Evolutionary conservation across 192 early-diverging fungal genomes (phyloP).

Genomic region (Coemansia sp.): DNA sequence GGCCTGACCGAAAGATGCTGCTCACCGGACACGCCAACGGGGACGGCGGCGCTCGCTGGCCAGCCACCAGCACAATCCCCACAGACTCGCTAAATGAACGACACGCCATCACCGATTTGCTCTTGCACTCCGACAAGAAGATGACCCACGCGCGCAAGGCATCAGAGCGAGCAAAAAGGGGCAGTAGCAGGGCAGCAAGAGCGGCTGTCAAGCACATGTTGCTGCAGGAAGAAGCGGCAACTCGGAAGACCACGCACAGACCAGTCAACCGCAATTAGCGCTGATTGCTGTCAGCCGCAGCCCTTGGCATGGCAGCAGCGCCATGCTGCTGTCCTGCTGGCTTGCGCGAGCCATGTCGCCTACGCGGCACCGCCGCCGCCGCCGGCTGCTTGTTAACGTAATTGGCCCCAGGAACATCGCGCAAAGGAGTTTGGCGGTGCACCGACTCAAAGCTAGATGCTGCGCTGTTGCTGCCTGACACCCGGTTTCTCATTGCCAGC

Average conservation of each 20-base stretch:
- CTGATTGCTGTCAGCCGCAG: not conserved
- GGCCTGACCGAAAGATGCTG: not conserved
- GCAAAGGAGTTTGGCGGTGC: constrained; percentile 1
- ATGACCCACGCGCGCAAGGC: not conserved
- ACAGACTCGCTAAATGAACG: no score
- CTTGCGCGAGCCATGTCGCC: constrained; percentile 8
- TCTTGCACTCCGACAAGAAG: not conserved
- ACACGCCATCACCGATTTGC: no score
- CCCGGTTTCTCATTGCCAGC: constrained; percentile 4
- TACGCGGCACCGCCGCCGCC: not conserved
- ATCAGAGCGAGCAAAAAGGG: not conserved
- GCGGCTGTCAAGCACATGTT: not conserved
- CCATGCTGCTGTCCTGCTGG: not conserved
- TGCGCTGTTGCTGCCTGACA: not conserved
- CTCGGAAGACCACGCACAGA: not conserved
- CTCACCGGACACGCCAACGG: not conserved
- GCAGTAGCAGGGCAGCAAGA: not conserved
- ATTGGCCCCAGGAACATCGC: constrained; percentile 28
- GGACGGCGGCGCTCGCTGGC: not conserved
- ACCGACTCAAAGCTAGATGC: constrained; percentile 1
- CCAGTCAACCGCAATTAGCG: not conserved
- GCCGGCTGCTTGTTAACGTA: constrained; percentile 21
- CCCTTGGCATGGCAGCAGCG: not conserved
- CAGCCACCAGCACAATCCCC: not conserved
- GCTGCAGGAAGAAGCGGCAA: not conserved